These are phyloP conservation scores for Leishmania lainsoni DNA, from an alignment of 208 protist genomes.

Conservation along the genomic window DNA sequence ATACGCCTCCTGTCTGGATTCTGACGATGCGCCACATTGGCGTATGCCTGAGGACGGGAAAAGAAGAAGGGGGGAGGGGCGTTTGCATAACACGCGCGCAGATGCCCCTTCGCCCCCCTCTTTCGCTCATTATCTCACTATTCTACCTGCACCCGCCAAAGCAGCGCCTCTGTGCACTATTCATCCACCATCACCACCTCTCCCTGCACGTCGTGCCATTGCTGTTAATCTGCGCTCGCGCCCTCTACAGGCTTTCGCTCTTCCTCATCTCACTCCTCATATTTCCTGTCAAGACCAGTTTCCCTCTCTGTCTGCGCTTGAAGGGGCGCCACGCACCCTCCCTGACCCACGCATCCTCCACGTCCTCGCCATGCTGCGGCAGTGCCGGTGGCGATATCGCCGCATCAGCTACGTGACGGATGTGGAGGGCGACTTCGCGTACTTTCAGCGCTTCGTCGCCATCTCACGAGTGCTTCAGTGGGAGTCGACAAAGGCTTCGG, in stretches of 20 bases:
- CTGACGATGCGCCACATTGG: neutral
- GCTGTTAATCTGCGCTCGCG: neutral
- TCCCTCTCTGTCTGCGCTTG: neutral
- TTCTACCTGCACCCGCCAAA: neutral
- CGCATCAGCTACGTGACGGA: slow-evolving; percentile 85
- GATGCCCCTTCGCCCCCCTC: neutral
- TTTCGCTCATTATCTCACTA: neutral
- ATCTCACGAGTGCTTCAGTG: slow-evolving; percentile 31
- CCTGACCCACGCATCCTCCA: neutral
- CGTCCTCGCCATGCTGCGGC: slow-evolving; percentile 29
- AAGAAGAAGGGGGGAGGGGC: neutral
- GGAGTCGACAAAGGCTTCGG: neutral
- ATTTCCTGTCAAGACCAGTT: neutral
- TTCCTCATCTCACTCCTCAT: neutral
- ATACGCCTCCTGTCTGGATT: neutral
- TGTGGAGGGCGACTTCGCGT: slow-evolving; percentile 86
- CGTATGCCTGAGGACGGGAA: neutral
- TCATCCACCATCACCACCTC: neutral
- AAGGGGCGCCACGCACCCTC: neutral
- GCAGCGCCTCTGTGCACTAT: neutral
- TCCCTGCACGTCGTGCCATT: neutral
- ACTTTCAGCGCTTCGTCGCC: slow-evolving; percentile 73
- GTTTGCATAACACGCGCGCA: neutral
- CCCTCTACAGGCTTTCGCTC: neutral
- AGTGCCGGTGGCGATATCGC: slow-evolving; percentile 15